phyloP scores from a whole-genome alignment of 139 green algal genomes.

The Coelastrella sp. region DNA sequence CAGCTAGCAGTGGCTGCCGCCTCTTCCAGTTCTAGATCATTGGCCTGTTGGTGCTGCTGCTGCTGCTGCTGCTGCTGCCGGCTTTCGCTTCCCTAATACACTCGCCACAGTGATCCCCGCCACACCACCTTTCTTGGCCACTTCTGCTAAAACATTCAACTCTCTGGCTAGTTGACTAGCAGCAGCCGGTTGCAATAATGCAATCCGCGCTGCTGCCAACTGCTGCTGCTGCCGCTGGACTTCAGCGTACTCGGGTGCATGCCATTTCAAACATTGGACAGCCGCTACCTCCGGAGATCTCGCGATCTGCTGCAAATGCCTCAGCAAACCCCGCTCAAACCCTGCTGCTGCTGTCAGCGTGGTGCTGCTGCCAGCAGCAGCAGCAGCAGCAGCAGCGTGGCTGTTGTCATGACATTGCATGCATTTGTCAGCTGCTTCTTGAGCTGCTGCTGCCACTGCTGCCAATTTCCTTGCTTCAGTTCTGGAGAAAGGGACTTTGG shows the following conservation, averaged over 20 bases:
- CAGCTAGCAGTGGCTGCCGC: too few relatives aligned
- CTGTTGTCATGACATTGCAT: background rate
- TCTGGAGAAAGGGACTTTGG: background rate
- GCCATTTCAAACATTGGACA: background rate
- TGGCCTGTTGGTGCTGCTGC: background rate
- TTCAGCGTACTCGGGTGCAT: background rate
- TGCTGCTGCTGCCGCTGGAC: constrained; percentile 18
- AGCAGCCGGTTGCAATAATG: background rate
- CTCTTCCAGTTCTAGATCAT: too few relatives aligned
- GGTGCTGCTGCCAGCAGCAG: background rate
- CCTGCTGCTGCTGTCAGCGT: background rate
- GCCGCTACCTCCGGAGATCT: background rate
- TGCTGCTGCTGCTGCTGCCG: background rate
- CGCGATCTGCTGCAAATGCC: background rate
- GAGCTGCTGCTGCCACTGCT: background rate
- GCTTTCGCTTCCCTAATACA: background rate
- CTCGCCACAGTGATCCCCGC: background rate
- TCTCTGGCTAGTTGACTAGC: background rate
- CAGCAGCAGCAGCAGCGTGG: background rate
- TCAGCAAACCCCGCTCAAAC: background rate
- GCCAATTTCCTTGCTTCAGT: background rate
- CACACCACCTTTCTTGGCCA: background rate
- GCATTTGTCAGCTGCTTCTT: background rate
- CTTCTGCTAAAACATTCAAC: background rate
- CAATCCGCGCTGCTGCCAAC: background rate